Base-by-base conservation (phyloP, 2,329 filamentous ascomycete species). In the Didymella pomorum region DNA sequence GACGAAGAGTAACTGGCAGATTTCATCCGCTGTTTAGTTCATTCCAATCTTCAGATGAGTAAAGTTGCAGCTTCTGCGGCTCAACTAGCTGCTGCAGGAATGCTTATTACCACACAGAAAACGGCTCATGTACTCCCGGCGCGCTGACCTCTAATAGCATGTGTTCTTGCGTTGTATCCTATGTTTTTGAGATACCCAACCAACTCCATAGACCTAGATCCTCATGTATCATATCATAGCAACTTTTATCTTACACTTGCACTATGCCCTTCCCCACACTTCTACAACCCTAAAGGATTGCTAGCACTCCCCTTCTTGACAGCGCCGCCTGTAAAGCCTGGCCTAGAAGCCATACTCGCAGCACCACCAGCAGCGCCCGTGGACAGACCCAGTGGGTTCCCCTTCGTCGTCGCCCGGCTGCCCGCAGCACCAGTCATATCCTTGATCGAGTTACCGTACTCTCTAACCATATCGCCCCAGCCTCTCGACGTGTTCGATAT, bases 371-470 rank as follows among this genome's bases (percentile, higher is more conserved):
- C 65, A 9, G 60, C 57, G 35, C 63, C 69, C 12, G 76, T 76
- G 28, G 70, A 62, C 43, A 83, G 58, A 0, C 81, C 81, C 8
- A 83, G 68, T 3, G 81, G 81, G 63, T 83, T 83, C 21, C 73
- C 74, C 25, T 76, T 78, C 2, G 81, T 82, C 5, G 76, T 68
- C 18, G 80, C 76, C 4, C 81, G 73, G 31, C 74, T 67, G 5
- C 81, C 81, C 3, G 72, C 70, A 1, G 81, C 80, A 33, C 78
- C 79, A 1, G 81, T 78, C 5, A 73, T 68, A 63, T 83, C 81
- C 62, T 83, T 83, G 69, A 83, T 78, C 29, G 76, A 76, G 67
- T 83, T 83, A 25, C 81, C 81, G 58, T 83, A 82, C 39, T 79
- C 79, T 41, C 80, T 77, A 3, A 83, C 78, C 44, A 78, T 73